phyloP scores from a whole-genome alignment of 2,329 filamentous ascomycete species.

The Metarhizium anisopliae region DNA sequence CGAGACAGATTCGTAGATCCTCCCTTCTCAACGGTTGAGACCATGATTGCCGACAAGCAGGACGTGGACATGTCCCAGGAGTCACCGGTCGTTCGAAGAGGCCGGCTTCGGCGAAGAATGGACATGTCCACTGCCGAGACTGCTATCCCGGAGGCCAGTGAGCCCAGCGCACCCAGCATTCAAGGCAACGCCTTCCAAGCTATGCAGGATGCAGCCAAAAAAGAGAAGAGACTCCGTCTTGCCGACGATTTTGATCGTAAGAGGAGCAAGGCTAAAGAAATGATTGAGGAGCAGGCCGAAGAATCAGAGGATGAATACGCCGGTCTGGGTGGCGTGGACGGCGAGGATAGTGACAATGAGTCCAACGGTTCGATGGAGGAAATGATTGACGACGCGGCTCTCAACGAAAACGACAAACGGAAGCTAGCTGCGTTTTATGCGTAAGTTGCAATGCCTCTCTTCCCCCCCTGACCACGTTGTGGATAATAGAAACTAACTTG shows the following conservation, averaged over 20 bases:
- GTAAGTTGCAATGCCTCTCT: constrained; percentile 45
- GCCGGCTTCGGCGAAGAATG: constrained; percentile 39
- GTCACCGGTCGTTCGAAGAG: constrained; percentile 57
- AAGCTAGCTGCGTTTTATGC: constrained; percentile 81
- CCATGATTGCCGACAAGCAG: constrained; percentile 40
- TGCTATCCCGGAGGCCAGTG: background rate
- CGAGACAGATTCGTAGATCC: constrained; percentile 56
- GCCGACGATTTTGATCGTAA: constrained; percentile 67
- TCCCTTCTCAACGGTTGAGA: constrained; percentile 62
- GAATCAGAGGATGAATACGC: constrained; percentile 99
- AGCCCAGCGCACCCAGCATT: constrained; percentile 5
- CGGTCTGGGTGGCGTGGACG: constrained; percentile 80
- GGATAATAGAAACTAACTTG: constrained; percentile 9
- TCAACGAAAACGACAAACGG: constrained; percentile 68
- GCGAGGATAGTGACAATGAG: constrained; percentile 74
- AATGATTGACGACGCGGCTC: constrained; percentile 82
- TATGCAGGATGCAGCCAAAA: constrained; percentile 57
- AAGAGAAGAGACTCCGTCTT: constrained; percentile 42
- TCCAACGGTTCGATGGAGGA: constrained; percentile 62
- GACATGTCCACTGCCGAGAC: constrained; percentile 14
- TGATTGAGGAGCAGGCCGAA: constrained; percentile 88
- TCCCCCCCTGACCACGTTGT: background rate
- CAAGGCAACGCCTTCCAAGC: constrained; percentile 51
- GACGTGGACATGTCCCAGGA: constrained; percentile 38
- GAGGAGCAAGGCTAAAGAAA: constrained; percentile 75